phyloP scores from a whole-genome alignment of 2,329 filamentous ascomycete species.

The Fusarium sp. region DNA sequence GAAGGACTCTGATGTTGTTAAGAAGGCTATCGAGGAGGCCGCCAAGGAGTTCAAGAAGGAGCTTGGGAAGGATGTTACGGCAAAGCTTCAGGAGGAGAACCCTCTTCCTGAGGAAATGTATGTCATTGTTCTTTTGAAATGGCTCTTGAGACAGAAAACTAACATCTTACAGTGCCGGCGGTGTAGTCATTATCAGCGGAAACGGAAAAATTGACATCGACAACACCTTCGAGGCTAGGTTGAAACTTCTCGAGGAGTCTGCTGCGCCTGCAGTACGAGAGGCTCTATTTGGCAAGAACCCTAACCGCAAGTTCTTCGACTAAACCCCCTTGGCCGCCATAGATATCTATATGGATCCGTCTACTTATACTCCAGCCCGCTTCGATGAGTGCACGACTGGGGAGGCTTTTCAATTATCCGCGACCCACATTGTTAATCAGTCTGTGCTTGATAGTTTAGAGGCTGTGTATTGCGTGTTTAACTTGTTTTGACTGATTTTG shows the following conservation, averaged over 20 bases:
- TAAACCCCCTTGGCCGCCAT: constrained; percentile 61
- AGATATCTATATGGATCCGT: constrained; percentile 21
- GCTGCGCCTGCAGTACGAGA: constrained; percentile 88
- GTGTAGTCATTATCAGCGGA: constrained; percentile 84
- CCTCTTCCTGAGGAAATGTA: constrained; percentile 87
- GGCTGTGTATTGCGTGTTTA: constrained; percentile 53
- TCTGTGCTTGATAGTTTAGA: constrained; percentile 54
- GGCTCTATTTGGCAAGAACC: constrained; percentile 93
- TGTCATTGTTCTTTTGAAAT: constrained; percentile 59
- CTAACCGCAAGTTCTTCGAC: constrained; percentile 95
- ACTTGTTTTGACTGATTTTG: constrained; percentile 47
- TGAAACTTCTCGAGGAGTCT: constrained; percentile 86
- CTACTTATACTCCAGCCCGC: constrained; percentile 31
- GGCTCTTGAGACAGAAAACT: constrained; percentile 27
- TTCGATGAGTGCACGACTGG: constrained; percentile 39
- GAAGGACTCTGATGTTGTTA: constrained; percentile 81
- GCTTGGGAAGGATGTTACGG: constrained; percentile 77
- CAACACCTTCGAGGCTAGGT: constrained; percentile 95
- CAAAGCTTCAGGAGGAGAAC: constrained; percentile 83
- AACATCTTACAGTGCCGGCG: constrained; percentile 77
- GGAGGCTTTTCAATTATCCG: constrained; percentile 39
- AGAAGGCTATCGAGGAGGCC: constrained; percentile 84
- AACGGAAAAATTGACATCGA: constrained; percentile 97
- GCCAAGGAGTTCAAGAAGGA: constrained; percentile 87
- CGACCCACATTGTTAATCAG: constrained; percentile 49